A percentile compares a stretch with the other conserved stretches of the same genome.
Conservation (phyloP, 768 basidiomycete genomes). For the Russula vinacea region DNA sequence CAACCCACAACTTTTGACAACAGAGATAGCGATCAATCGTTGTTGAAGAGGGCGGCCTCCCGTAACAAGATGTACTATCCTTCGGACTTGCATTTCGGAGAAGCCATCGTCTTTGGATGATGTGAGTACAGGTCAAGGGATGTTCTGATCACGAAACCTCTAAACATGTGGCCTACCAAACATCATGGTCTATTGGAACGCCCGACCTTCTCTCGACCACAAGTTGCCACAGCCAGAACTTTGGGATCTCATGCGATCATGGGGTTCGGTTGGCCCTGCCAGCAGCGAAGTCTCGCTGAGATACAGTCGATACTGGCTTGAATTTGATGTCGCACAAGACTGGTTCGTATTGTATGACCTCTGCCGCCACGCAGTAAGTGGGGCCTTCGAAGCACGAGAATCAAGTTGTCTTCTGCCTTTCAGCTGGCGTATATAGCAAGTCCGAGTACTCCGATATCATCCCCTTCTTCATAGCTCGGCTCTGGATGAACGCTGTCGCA, state of each 20-base stretch:
- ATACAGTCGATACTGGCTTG: conserved; percentile 20
- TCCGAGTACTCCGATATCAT: background rate
- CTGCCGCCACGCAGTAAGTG: background rate
- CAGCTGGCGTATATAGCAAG: conserved; percentile 10
- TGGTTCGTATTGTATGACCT: conserved; percentile 19
- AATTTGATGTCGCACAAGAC: conserved; percentile 11
- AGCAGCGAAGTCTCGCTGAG: background rate
- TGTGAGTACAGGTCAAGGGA: conserved; percentile 13
- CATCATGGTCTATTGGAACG: conserved; percentile 13
- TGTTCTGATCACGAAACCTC: background rate
- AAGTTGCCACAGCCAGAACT: background rate
- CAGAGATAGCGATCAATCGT: background rate
- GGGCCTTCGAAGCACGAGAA: background rate
- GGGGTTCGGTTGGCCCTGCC: conserved; percentile 6
- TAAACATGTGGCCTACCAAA: background rate
- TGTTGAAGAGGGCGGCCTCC: conserved; percentile 8
- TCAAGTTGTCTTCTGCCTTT: conserved; percentile 8
- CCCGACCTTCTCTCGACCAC: background rate
- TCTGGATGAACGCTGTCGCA: background rate
- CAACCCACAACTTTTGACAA: background rate
- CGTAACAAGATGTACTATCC: conserved; percentile 13
- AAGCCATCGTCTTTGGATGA: background rate
- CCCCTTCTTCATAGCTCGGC: background rate
- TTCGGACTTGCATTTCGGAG: background rate
- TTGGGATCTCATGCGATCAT: conserved; percentile 1